phyloP scores from a whole-genome alignment of 371 early-diverging fungal genomes.

The Caulochytrium protostelioides region DNA sequence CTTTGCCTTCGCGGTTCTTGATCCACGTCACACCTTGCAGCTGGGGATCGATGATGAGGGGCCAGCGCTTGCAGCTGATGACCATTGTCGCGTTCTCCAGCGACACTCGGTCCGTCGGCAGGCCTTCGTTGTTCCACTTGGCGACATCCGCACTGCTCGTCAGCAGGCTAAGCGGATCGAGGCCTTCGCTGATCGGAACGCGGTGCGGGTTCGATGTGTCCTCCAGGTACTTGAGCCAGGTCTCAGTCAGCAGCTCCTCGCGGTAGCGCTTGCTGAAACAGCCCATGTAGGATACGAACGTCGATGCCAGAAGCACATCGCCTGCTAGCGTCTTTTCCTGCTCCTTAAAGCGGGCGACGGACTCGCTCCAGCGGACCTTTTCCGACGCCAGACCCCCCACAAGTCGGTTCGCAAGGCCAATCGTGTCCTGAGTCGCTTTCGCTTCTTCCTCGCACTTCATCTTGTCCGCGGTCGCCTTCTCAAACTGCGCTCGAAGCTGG shows the following conservation, averaged over 20 bases:
- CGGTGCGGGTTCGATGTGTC: constrained; percentile 14
- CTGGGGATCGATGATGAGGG: constrained; percentile 39
- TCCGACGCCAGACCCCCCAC: constrained; percentile 39
- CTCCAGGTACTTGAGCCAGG: constrained; percentile 26
- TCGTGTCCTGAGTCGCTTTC: constrained; percentile 30
- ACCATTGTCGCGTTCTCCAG: constrained; percentile 39
- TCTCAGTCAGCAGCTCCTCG: constrained; percentile 27
- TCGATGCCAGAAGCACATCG: constrained; percentile 32
- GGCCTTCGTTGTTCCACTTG: constrained; percentile 38
- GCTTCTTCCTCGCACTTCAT: constrained; percentile 38
- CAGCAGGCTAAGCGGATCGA: constrained; percentile 31
- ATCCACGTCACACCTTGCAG: constrained; percentile 40
- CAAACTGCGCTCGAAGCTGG: constrained; percentile 31
- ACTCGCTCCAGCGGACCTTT: constrained; percentile 37
- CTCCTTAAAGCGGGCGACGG: constrained; percentile 32
- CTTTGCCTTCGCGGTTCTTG: constrained; percentile 27
- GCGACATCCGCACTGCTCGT: constrained; percentile 34
- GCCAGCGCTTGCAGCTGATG: constrained; percentile 36
- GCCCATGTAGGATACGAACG: constrained; percentile 37
- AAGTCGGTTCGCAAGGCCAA: constrained; percentile 34
- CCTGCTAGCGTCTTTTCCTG: constrained; percentile 38
- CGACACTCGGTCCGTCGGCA: constrained; percentile 35
- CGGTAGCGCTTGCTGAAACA: constrained; percentile 37
- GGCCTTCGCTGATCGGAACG: constrained; percentile 22
- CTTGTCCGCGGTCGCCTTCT: constrained; percentile 39